These are phyloP conservation scores for Cercophora newfieldiana DNA, from an alignment of 495 filamentous ascomycete species.

Conservation along the genomic window DNA sequence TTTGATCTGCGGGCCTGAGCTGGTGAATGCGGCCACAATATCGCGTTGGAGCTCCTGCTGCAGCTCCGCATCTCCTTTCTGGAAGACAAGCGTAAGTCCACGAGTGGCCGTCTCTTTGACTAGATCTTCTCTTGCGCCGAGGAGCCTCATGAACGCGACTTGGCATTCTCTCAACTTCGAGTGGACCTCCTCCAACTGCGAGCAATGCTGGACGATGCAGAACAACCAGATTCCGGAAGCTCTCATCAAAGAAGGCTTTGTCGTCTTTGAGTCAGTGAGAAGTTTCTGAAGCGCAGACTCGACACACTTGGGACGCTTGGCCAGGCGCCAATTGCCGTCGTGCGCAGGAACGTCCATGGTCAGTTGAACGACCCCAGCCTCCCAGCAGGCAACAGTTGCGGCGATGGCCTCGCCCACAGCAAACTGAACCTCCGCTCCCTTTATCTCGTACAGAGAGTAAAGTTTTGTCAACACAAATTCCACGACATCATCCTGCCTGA, in stretches of 20 bases:
- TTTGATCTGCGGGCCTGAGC: slow-evolving; percentile 67
- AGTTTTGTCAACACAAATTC: slow-evolving; percentile 59
- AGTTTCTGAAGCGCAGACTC: slow-evolving; percentile 63
- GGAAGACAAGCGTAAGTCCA: slow-evolving; percentile 86
- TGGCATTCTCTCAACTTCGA: slow-evolving; percentile 74
- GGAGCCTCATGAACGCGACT: slow-evolving; percentile 79
- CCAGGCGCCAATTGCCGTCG: slow-evolving; percentile 31
- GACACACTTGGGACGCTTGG: slow-evolving; percentile 50
- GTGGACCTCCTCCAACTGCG: slow-evolving; percentile 69
- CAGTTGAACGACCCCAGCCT: slow-evolving; percentile 54
- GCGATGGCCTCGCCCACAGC: slow-evolving; percentile 82
- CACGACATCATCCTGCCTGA: slow-evolving; percentile 35
- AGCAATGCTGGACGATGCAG: slow-evolving; percentile 89
- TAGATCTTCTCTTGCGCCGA: slow-evolving; percentile 85
- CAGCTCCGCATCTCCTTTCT: slow-evolving; percentile 77
- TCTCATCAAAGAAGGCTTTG: slow-evolving; percentile 84
- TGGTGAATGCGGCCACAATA: slow-evolving; percentile 84
- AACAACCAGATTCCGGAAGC: slow-evolving; percentile 92
- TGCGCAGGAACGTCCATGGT: slow-evolving; percentile 46
- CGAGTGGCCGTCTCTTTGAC: slow-evolving; percentile 94
- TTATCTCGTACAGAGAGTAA: slow-evolving; percentile 75
- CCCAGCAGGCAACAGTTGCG: slow-evolving; percentile 76
- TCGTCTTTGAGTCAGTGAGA: slow-evolving; percentile 69
- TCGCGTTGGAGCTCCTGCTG: slow-evolving; percentile 83
- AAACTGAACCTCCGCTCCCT: slow-evolving; percentile 83